Base-by-base conservation (phyloP, 305 asterid genomes). In the Fraxinus sp. region DNA sequence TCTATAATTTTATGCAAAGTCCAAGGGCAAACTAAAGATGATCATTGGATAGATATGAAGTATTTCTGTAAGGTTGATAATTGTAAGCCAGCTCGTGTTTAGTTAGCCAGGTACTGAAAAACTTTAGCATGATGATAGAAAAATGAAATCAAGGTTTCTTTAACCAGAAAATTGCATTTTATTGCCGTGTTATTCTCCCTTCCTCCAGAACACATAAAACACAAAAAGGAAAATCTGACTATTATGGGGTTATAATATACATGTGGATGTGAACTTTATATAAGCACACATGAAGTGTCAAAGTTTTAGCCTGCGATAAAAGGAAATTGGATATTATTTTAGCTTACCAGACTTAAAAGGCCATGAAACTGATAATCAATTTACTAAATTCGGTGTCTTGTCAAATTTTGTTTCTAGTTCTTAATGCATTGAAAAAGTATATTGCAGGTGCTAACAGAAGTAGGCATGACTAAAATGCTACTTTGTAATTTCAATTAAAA, bases 1-100 rank as follows among this genome's bases (percentile, higher is more conserved):
- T 81, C 73, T 80, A 73, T 81, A 30, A 43, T 82, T 66, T 77
- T 75, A 41, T 84, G 78, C 87, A 46, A 24, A 35, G 49, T 83
- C 72, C 28, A 13, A 13, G 39, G 37, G 77, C 26, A 33, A 35
- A n/a, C 77, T 32, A 26, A 77, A n/a, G 16, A 28, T 49, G 80
- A 24, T 77, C 36, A 76, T 71, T 81, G 80, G 24, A 30, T 75
- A 24, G 76, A 85, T 84, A 73, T 46, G 77, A 72, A 72, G 24
- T 72, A 32, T 32, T 18, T 33, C 11, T 68, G 41, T 64, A 33
- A 75, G 74, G 46, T 84, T 71, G 81, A 81, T n/a, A n/a, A 7
- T 75, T 79, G 66, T 75, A n/a, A 79, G 49, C 32, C 78, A 57
- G 81, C 77, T 82, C 80, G 26, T 79, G 36, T 78, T 5, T 52